Conservation (phyloP, 352 stramenopile genomes). For the Thalassiosira livingstoniorum region DNA sequence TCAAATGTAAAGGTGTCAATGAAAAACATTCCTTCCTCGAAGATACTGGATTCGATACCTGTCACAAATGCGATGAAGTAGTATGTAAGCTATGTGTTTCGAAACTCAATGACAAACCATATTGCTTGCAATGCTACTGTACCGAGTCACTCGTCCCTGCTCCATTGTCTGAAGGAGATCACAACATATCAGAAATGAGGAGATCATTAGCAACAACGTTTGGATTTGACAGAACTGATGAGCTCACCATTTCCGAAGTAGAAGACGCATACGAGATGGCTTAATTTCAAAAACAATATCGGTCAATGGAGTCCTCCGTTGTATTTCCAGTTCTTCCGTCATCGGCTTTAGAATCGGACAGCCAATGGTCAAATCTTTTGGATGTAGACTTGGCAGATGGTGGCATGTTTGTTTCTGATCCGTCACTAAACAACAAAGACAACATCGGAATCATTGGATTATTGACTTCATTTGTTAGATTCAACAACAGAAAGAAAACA, state of each 20-base stretch:
- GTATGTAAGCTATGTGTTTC: constrained; percentile 3
- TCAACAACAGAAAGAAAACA: constrained; percentile 20
- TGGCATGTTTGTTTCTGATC: constrained; percentile 24
- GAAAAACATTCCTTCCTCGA: constrained; percentile 1
- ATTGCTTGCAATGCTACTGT: constrained; percentile 22
- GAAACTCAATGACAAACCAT: background rate
- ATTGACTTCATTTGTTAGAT: constrained; percentile 26
- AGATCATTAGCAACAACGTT: constrained; percentile 11
- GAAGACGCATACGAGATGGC: constrained; percentile 12
- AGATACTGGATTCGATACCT: background rate
- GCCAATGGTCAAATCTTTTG: background rate
- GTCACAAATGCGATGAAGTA: constrained; percentile 16
- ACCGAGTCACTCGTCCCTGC: constrained; percentile 13
- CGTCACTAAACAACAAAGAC: constrained; percentile 1
- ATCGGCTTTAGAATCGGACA: background rate
- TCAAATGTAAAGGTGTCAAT: background rate
- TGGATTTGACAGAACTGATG: constrained; percentile 8
- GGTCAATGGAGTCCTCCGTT: background rate
- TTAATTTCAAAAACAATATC: background rate
- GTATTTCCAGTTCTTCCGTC: constrained; percentile 8
- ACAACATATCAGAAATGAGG: constrained; percentile 17
- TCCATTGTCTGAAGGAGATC: background rate
- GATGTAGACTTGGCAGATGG: constrained; percentile 27
- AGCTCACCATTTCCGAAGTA: constrained; percentile 24
- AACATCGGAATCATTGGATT: constrained; percentile 11